A percentile compares a stretch with the other conserved stretches of the same genome.
Conservation (phyloP, 805 yeast genomes). For the Metschnikowia orientalis region DNA sequence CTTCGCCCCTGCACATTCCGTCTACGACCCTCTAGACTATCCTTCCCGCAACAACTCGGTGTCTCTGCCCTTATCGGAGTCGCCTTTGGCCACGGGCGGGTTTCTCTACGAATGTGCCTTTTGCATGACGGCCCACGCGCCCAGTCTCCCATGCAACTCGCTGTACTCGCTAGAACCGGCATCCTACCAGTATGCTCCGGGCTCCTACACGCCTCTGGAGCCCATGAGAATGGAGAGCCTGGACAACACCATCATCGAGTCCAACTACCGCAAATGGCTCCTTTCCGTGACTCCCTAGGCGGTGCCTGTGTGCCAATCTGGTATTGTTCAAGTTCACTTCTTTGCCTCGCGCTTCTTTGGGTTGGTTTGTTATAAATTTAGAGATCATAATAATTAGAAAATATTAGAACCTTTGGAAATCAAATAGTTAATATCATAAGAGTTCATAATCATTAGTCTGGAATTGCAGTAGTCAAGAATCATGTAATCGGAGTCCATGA, state of each 20-base stretch:
- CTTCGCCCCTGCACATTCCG: no score
- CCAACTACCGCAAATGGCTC: conserved; percentile 22
- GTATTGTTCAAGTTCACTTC: no score
- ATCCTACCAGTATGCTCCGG: conserved; percentile 4
- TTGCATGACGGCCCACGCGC: conserved; percentile 17
- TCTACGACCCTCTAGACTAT: conserved; percentile 4
- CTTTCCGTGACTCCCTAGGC: conserved; percentile 18
- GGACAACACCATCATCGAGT: conserved; percentile 13
- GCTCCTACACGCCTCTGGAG: conserved; percentile 5
- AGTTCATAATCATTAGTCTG: no score
- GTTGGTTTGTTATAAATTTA: no score
- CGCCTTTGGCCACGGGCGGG: conserved; percentile 3
- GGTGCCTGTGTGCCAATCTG: no score
- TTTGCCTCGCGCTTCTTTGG: no score
- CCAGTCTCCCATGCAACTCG: conserved; percentile 13
- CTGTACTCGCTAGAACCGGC: conserved; percentile 15
- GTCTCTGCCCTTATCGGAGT: conserved; percentile 1
- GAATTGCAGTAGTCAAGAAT: no score
- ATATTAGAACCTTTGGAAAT: no score
- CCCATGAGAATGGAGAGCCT: conserved; percentile 14
- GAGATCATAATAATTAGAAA: no score
- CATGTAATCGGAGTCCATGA: no score
- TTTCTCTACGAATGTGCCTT: conserved; percentile 18
- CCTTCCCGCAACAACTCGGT: not conserved
- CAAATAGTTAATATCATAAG: no score